phyloP scores from a whole-genome alignment of 441 rosid species.

The Arabidopsis lyrata region DNA sequence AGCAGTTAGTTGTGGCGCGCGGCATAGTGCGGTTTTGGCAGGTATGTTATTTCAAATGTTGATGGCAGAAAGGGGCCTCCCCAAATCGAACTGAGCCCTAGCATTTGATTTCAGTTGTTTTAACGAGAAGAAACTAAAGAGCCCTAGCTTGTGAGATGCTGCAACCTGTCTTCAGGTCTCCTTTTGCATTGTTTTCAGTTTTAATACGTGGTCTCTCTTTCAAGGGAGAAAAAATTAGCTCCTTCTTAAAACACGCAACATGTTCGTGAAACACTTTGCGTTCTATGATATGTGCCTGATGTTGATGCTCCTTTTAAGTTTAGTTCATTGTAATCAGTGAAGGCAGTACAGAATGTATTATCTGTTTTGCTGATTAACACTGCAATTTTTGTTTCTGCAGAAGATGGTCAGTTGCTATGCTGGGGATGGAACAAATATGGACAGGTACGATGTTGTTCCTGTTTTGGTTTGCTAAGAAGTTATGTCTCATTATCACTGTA shows the following conservation, averaged over 20 bases:
- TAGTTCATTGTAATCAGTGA: background rate
- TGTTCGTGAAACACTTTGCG: background rate
- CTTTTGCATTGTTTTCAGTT: conserved; percentile 40
- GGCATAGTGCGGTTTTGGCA: conserved; percentile 71
- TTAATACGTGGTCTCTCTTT: conserved; percentile 29
- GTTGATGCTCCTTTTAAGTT: background rate
- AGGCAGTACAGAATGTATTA: background rate
- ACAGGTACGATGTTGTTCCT: conserved; percentile 51
- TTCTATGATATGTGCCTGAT: conserved; percentile 7
- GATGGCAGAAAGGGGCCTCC: conserved; percentile 20
- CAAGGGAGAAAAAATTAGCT: conserved; percentile 4
- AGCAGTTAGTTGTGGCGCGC: conserved; percentile 72
- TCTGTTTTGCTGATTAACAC: conserved; percentile 13
- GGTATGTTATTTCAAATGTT: conserved; percentile 48
- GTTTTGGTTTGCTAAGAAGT: background rate
- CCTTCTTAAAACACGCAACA: conserved; percentile 4
- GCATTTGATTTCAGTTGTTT: conserved; percentile 41
- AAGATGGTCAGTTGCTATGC: conserved; percentile 60
- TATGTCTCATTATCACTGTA: background rate
- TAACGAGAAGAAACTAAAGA: conserved; percentile 47
- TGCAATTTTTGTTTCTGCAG: conserved; percentile 43
- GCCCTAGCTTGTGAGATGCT: conserved; percentile 50
- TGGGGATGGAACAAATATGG: conserved; percentile 98
- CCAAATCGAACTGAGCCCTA: conserved; percentile 33
- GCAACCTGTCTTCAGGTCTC: conserved; percentile 45